Percentiles rank a stretch among this genome's conserved stretches.
phyloP scores from a whole-genome alignment of 768 basidiomycete species.

The Psilocybe cubensis region DNA sequence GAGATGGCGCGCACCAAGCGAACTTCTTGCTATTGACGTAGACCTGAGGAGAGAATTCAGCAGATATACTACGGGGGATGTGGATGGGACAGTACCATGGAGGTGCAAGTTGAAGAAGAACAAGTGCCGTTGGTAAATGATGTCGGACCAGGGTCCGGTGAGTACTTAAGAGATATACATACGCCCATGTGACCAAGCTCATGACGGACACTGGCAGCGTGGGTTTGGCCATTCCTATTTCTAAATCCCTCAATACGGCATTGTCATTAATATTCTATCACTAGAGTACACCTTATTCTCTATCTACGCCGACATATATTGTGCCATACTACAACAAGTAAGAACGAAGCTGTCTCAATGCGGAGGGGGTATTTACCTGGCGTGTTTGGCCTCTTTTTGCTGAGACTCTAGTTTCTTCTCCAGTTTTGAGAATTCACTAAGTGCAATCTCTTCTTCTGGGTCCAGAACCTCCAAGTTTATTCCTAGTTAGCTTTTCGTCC shows the following conservation, averaged over 20 bases:
- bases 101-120: background rate
- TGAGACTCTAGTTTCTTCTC: slow-evolving; percentile 61
- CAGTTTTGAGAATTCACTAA: slow-evolving; percentile 88
- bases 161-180: background rate
- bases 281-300: slow-evolving; percentile 6
- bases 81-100: slow-evolving; percentile 18
- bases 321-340: slow-evolving; percentile 61
- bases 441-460: slow-evolving; percentile 84
- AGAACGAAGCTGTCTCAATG: slow-evolving; percentile 2
- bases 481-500: background rate
- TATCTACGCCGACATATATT: slow-evolving; percentile 76
- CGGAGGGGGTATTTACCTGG: slow-evolving; percentile 40
- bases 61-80: background rate
- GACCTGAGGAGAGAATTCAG: slow-evolving; percentile 44
- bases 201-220: slow-evolving; percentile 24
- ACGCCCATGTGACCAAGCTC: slow-evolving; percentile 9
- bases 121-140: background rate
- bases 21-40: slow-evolving; percentile 76
- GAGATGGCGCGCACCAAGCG: slow-evolving; percentile 63
- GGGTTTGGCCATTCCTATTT: slow-evolving; percentile 17
- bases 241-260: slow-evolving; percentile 2
- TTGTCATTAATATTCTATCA: background rate
- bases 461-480: slow-evolving; percentile 71
- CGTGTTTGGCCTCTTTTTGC: slow-evolving; percentile 46
- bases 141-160: slow-evolving; percentile 4